Percentiles rank a stretch among this genome's conserved stretches.
These are phyloP conservation scores for Dipteronia dyeriana DNA, from an alignment of 345 rosid genomes.

Conservation along the genomic window DNA sequence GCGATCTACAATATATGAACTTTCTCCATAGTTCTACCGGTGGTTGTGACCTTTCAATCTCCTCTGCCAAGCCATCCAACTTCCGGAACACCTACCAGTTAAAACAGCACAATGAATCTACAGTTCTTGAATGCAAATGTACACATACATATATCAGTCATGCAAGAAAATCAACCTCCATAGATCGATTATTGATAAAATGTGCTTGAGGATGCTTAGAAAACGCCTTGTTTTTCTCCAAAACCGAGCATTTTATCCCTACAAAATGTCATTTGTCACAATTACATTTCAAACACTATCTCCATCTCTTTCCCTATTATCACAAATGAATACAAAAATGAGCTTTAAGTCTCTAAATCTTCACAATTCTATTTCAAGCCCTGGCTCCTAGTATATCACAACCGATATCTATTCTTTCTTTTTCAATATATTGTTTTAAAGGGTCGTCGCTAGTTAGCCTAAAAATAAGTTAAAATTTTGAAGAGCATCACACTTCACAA, in stretches of 20 bases:
- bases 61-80: slow-evolving; percentile 82
- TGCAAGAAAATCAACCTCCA: slow-evolving; percentile 65
- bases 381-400: neutral
- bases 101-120: slow-evolving; percentile 10
- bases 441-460: no score
- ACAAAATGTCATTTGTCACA: slow-evolving; percentile 23
- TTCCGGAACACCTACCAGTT: slow-evolving; percentile 68
- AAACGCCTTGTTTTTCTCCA: slow-evolving; percentile 74
- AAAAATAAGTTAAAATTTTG: no score
- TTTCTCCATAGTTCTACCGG: slow-evolving; percentile 91
- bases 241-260: slow-evolving; percentile 73
- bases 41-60: slow-evolving; percentile 81
- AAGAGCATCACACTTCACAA: no score
- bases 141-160: neutral
- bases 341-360: neutral
- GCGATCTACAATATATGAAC: slow-evolving; percentile 85
- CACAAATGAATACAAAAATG: neutral
- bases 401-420: neutral
- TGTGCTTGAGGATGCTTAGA: slow-evolving; percentile 92
- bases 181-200: slow-evolving; percentile 91
- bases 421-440: no score
- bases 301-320: neutral
- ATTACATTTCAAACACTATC: neutral
- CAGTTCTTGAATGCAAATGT: neutral
- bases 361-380: neutral